These are phyloP conservation scores for Passalora sequoiae DNA, from an alignment of 2,329 filamentous ascomycete genomes.

Conservation along the genomic window DNA sequence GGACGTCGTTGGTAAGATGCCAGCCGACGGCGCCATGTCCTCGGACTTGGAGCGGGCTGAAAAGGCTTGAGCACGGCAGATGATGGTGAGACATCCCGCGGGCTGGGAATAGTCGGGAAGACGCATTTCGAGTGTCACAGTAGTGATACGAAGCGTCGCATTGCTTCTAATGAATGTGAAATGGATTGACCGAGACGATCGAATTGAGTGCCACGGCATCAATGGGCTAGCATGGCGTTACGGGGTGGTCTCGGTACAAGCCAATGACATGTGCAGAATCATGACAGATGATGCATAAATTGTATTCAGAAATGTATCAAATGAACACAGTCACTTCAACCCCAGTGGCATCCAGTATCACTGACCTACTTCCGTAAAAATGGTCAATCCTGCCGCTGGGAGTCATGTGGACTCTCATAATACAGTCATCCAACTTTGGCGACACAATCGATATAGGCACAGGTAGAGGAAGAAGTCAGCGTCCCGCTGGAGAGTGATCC, in stretches of 20 bases:
- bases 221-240: conserved; percentile 10
- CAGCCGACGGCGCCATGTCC: conserved; percentile 11
- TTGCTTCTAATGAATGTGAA: too few species aligned
- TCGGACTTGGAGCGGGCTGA: conserved; percentile 8
- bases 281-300: conserved; percentile 1
- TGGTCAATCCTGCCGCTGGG: too few species aligned
- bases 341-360: background rate
- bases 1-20: conserved; percentile 52
- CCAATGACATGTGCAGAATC: conserved; percentile 1
- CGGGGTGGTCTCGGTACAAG: background rate
- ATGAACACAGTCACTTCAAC: background rate
- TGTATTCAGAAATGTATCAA: background rate
- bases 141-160: too few species aligned
- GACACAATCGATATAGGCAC: too few species aligned
- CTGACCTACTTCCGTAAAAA: background rate
- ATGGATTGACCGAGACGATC: too few species aligned
- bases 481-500: too few species aligned
- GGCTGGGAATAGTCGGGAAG: background rate
- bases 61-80: conserved; percentile 14
- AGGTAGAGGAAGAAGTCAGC: too few species aligned
- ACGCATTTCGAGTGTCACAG: conserved; percentile 4
- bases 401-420: too few species aligned
- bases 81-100: background rate
- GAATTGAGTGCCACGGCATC: conserved; percentile 8
- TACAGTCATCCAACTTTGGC: too few species aligned